phyloP scores from a whole-genome alignment of 2,329 filamentous ascomycete species.

The Penicillium sp. region DNA sequence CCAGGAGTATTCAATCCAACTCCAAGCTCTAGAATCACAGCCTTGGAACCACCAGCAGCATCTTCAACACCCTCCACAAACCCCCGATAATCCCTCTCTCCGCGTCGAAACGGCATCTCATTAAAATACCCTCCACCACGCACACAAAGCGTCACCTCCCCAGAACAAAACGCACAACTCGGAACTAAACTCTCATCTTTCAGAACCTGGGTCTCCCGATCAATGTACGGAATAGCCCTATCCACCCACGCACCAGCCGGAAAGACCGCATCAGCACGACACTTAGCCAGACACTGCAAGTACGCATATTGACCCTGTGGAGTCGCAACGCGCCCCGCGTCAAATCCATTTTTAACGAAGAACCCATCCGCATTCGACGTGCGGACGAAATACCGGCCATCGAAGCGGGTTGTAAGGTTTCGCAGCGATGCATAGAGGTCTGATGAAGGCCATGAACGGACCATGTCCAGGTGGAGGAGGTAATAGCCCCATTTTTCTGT shows the following conservation, averaged over 20 bases:
- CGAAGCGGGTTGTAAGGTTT: constrained; percentile 1
- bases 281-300: constrained; percentile 20
- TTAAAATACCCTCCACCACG: constrained; percentile 22
- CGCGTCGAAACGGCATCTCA: constrained; percentile 6
- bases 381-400: constrained; percentile 12
- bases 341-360: constrained; percentile 19
- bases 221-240: constrained; percentile 15
- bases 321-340: constrained; percentile 10
- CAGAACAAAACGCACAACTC: constrained; percentile 14
- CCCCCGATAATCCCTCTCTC: constrained; percentile 10
- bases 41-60: not conserved
- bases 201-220: constrained; percentile 12
- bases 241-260: constrained; percentile 14
- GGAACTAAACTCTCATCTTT: constrained; percentile 13
- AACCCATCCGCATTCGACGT: constrained; percentile 21
- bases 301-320: constrained; percentile 21
- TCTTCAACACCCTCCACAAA: constrained; percentile 6
- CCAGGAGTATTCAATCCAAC: constrained; percentile 21
- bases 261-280: constrained; percentile 17
- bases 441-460: constrained; percentile 13
- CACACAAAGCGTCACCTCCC: constrained; percentile 18
- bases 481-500: constrained; percentile 22
- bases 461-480: constrained; percentile 18
- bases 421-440: constrained; percentile 7
- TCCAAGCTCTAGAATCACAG: constrained; percentile 19